Base-by-base conservation (phyloP, 2,329 filamentous ascomycete genomes). In the Aspergillus amoenus region DNA sequence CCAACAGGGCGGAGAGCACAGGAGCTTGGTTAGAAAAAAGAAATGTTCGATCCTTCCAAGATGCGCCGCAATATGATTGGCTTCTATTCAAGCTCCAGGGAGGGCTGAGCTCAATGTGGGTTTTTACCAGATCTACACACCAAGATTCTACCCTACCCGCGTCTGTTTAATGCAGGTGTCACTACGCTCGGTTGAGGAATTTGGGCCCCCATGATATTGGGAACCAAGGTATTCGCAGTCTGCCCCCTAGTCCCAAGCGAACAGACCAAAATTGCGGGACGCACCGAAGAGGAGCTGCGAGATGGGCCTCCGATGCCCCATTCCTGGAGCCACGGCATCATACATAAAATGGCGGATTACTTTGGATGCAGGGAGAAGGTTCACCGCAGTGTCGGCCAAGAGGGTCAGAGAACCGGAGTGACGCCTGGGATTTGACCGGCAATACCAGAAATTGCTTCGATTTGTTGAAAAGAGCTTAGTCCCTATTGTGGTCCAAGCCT, bases 261-360 rank as follows among this genome's bases (percentile, higher is more conserved):
- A 39, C 44, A 48, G 37, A 17, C 40, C 21, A 55, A 21, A 21
- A 30, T 39, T 21, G 44, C 53, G 53, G 46, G 48, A 46, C 41
- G 45, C 47, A 49, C 48, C 46, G 32, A 55, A 44, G 37, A 59
- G 30, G 50, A 48, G 34, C 48, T 53, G 45, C 57, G 44, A 52
- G 46, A 53, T 57, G 45, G 50, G 21, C 56, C 54, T 42, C 58
- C 22, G 48, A 51, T 21, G 18, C 48, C 48, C 52, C 51, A 59
- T 63, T 58, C 70, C 47, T 72, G 69, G 70, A 68, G 69, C 70
- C 70, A 72, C 69, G 69, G 70, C 68, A 72, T 65, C 66, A 64
- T 59, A 61, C 62, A 64, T 55, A 27, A 41, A 48, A 52, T 55
- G 53, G 62, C 59, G 60, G 65, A 58, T 65, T 63, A 64, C 64